phyloP scores from a whole-genome alignment of 257 asterid genomes.

The Nicotiana benthamiana region DNA sequence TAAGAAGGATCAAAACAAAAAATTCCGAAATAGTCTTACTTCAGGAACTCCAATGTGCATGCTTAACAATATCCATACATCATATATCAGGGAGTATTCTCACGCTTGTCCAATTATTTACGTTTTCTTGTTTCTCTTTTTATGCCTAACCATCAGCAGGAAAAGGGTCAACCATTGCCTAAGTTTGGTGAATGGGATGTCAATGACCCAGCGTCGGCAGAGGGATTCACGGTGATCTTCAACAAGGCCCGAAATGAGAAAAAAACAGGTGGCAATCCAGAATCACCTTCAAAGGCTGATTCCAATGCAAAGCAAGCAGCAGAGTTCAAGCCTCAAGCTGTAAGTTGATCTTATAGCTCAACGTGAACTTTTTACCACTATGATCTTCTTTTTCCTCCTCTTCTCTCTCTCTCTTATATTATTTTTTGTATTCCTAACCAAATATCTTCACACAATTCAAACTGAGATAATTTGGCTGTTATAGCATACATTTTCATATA shows the following conservation, averaged over 20 bases:
- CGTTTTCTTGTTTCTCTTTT: not conserved
- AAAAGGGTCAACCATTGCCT: slow-evolving; percentile 90
- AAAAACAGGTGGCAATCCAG: slow-evolving; percentile 90
- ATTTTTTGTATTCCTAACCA: not conserved
- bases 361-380: not conserved
- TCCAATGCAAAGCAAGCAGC: slow-evolving; percentile 38
- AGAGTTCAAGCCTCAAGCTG: slow-evolving; percentile 65
- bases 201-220: slow-evolving; percentile 96
- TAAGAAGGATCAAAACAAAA: not conserved
- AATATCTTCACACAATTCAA: not conserved
- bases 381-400: not conserved
- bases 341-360: slow-evolving; percentile 31
- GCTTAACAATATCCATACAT: not conserved
- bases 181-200: slow-evolving; percentile 99
- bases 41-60: not conserved
- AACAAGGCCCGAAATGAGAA: slow-evolving; percentile 96
- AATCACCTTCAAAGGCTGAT: slow-evolving; percentile 62
- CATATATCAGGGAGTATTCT: not conserved
- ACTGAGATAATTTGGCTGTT: not conserved
- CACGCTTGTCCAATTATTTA: not conserved
- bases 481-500: not conserved
- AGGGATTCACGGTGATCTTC: slow-evolving; percentile 90
- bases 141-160: slow-evolving; percentile 35
- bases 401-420: not conserved
- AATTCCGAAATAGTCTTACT: not conserved